Conservation (phyloP, 2,329 filamentous ascomycete genomes). For the Lecanicillium sp. region DNA sequence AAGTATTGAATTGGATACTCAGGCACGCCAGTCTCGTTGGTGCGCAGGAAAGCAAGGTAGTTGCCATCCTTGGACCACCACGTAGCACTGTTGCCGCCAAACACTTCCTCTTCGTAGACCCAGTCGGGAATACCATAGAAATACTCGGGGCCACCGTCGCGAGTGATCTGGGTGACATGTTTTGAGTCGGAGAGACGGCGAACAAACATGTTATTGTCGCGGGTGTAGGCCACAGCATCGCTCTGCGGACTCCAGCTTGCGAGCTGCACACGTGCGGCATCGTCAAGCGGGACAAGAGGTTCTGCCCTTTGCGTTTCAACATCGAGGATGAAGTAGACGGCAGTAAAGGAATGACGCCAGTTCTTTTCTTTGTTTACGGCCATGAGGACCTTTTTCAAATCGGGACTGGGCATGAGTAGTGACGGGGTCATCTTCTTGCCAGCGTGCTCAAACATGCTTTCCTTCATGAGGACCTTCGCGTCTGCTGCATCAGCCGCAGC, state of each 20-base stretch:
- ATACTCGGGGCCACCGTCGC: constrained; percentile 75
- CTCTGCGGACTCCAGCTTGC: constrained; percentile 85
- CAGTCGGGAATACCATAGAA: constrained; percentile 97
- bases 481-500: constrained; percentile 21
- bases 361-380: constrained; percentile 63
- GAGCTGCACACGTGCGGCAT: constrained; percentile 63
- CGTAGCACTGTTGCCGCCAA: constrained; percentile 69
- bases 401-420: constrained; percentile 65
- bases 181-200: constrained; percentile 49
- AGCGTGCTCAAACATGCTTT: constrained; percentile 50
- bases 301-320: constrained; percentile 71
- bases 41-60: constrained; percentile 84
- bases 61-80: constrained; percentile 94
- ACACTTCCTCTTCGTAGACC: constrained; percentile 72
- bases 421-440: constrained; percentile 46
- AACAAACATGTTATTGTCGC: constrained; percentile 83
- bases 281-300: constrained; percentile 64
- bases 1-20: constrained; percentile 94
- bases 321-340: constrained; percentile 85
- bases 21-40: constrained; percentile 86
- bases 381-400: constrained; percentile 82
- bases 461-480: constrained; percentile 61
- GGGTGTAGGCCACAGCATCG: constrained; percentile 80
- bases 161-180: constrained; percentile 64
- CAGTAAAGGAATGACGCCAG: constrained; percentile 86